Conservation (phyloP, 345 rosid species). For the Eucalyptus regnans region DNA sequence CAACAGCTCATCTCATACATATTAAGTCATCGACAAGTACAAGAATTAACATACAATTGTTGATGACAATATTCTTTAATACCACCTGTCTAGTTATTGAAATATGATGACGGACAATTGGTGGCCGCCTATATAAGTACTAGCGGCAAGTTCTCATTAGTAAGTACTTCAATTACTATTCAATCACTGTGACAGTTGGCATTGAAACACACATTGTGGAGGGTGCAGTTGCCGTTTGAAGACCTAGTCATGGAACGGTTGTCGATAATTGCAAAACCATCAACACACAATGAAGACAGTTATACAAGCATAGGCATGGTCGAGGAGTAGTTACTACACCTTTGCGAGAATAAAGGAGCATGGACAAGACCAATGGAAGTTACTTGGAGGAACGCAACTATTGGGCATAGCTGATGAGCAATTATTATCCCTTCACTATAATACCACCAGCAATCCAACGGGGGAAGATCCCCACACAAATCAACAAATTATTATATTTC, state of each 20-base stretch:
- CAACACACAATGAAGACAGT: neutral
- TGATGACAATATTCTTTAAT: neutral
- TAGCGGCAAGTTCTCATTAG: neutral
- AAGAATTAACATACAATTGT: neutral
- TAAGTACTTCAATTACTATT: neutral
- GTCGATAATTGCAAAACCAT: neutral
- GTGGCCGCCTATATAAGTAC: neutral
- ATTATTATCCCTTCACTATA: neutral
- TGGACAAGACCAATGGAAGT: too few relatives aligned
- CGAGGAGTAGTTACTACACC: neutral
- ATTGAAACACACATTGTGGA: too few relatives aligned
- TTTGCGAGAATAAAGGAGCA: too few relatives aligned
- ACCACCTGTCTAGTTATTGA: neutral
- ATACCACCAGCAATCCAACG: neutral
- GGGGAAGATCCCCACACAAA: neutral
- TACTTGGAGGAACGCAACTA: neutral
- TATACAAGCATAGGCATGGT: neutral
- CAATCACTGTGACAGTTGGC: too few relatives aligned
- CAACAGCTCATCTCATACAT: neutral
- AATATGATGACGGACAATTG: neutral
- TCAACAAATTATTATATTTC: neutral
- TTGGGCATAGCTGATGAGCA: neutral
- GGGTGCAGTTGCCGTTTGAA: neutral
- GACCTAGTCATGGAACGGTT: neutral
- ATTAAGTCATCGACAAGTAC: neutral